Base-by-base conservation (phyloP, 2,329 filamentous ascomycete species). In the Fusarium fujikuroi region DNA sequence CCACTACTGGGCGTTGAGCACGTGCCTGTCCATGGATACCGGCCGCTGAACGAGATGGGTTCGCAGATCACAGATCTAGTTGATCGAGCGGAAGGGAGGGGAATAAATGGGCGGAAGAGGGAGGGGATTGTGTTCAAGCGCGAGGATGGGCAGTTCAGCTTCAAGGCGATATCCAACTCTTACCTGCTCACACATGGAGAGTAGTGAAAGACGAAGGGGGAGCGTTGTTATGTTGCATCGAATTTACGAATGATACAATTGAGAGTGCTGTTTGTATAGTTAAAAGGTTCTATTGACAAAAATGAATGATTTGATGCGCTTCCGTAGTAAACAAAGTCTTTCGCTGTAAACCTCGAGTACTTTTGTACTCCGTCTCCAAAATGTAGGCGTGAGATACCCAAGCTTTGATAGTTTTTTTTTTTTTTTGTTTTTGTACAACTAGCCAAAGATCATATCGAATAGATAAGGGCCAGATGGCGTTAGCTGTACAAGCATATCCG, bases 241-340 rank as follows among this genome's bases (percentile, higher is more conserved):
- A 77, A 66, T 54, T 75, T 73, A 67, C 66, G 73, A 78, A 78
- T 60, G 64, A 56, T 71, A 77, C 67, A 54, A 75, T 78, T 73
- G 69, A 69, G 49, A 70, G 44, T 73, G 68, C 69, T 69, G 49
- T 59, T 74, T 68, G 66, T 68, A 73, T 64, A 78, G 75, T 78
- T 78, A 78, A 78, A 78, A 60, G 64, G 61, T 78, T 78, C 63
- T 78, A 78, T 78, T 78, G 72, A 70, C 72, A 76, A 78, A 78
- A 77, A 69, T 77, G 77, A 76, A 69, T 72, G 69, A 75, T 70
- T 42, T 54, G 67, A 75, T 70, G 69, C 72, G 76, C 75, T 78
- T 78, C 75, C 76, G 72, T 78, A 63, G 70, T 76, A 77, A 77
- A 73, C 65, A 75, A 77, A 74, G 73, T 73, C 66, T 75, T 72